Conservation (phyloP, 2,329 filamentous ascomycete species). For the Canariomyces notabilis region DNA sequence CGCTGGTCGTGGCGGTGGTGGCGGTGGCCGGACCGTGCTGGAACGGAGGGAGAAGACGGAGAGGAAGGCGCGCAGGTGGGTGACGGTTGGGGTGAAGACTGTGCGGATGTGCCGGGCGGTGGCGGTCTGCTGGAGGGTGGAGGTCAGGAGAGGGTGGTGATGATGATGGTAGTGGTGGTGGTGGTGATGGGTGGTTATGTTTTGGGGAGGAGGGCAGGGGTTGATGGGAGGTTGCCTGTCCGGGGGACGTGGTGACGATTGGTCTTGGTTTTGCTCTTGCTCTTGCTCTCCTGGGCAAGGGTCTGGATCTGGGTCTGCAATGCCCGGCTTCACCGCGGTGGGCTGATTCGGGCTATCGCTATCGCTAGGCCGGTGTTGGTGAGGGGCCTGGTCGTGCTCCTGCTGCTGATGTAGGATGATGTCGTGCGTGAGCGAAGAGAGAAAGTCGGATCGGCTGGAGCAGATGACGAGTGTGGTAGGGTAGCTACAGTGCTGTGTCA, state of each 20-base stretch:
- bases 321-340: too few relatives aligned
- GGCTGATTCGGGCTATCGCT: too few relatives aligned
- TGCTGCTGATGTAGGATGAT: slow-evolving; percentile 33
- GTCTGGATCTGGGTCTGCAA: too few relatives aligned
- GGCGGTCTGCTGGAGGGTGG: slow-evolving; percentile 65
- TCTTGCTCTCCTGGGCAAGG: too few relatives aligned
- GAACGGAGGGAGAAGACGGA: slow-evolving; percentile 45
- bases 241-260: slow-evolving; percentile 3
- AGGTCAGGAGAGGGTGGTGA: slow-evolving; percentile 44
- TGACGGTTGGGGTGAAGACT: slow-evolving; percentile 68
- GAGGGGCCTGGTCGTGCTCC: not conserved
- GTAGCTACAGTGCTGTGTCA: slow-evolving; percentile 51
- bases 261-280: slow-evolving; percentile 18
- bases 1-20: slow-evolving; percentile 1
- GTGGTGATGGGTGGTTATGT: slow-evolving; percentile 7
- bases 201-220: not conserved
- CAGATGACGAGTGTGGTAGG: slow-evolving; percentile 69
- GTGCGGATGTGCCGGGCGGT: slow-evolving; percentile 64
- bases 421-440: slow-evolving; percentile 52
- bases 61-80: slow-evolving; percentile 72
- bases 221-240: slow-evolving; percentile 3
- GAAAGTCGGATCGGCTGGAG: slow-evolving; percentile 58
- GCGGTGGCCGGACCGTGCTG: slow-evolving; percentile 29
- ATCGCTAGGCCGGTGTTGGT: slow-evolving; percentile 4
- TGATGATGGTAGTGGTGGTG: slow-evolving; percentile 1